These are phyloP conservation scores for Apiospora koreana DNA, from an alignment of 2,329 filamentous ascomycete genomes.

Conservation along the genomic window DNA sequence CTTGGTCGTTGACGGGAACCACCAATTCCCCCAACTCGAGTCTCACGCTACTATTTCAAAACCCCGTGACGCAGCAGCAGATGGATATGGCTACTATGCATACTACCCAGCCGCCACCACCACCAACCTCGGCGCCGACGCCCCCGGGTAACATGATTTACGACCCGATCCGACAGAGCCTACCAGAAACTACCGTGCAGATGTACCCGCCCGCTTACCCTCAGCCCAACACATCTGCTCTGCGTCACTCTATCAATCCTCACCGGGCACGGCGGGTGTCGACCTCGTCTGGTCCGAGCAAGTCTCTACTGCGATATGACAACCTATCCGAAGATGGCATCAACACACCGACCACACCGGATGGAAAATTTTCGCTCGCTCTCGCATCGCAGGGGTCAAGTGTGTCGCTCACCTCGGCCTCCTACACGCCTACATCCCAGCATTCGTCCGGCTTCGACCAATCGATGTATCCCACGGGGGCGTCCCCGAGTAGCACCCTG, in stretches of 20 bases:
- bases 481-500: slow-evolving; percentile 44
- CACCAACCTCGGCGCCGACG: slow-evolving; percentile 43
- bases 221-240: slow-evolving; percentile 49
- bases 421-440: slow-evolving; percentile 44
- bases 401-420: slow-evolving; percentile 23
- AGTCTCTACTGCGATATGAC: slow-evolving; percentile 24
- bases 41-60: slow-evolving; percentile 78
- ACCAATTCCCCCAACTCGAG: slow-evolving; percentile 85
- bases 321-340: slow-evolving; percentile 30
- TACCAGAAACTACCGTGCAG: slow-evolving; percentile 45
- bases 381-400: slow-evolving; percentile 26
- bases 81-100: neutral
- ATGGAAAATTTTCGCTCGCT: slow-evolving; percentile 29
- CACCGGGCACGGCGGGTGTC: slow-evolving; percentile 3
- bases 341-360: slow-evolving; percentile 33
- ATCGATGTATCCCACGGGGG: slow-evolving; percentile 35
- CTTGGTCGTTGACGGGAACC: slow-evolving; percentile 85
- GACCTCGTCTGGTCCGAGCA: slow-evolving; percentile 1
- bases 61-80: slow-evolving; percentile 30
- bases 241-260: slow-evolving; percentile 43
- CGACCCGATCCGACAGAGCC: slow-evolving; percentile 58
- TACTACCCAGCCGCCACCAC: slow-evolving; percentile 18
- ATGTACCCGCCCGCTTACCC: slow-evolving; percentile 53
- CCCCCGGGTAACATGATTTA: slow-evolving; percentile 61
- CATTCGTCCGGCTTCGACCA: slow-evolving; percentile 44